phyloP scores from a whole-genome alignment of 768 basidiomycete genomes.

The Amanita molliuscula region DNA sequence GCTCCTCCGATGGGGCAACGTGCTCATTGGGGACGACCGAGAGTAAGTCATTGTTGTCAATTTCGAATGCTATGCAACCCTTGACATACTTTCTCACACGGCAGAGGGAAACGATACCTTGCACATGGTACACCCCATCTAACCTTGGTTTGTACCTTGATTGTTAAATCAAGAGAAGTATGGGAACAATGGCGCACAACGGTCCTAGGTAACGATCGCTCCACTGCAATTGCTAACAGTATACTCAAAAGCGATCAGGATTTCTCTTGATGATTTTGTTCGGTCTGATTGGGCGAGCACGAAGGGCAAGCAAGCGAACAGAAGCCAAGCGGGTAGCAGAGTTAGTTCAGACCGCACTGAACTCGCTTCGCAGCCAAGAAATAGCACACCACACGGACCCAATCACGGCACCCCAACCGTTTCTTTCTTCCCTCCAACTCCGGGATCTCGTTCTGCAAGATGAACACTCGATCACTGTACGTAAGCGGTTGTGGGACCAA shows the following conservation, averaged over 20 bases:
- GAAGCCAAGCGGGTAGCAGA: conserved; percentile 60
- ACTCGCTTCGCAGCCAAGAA: conserved; percentile 76
- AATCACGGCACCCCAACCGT: conserved; percentile 59
- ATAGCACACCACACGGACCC: conserved; percentile 77
- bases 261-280: conserved; percentile 22
- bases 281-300: conserved; percentile 23
- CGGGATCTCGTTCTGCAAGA: conserved; percentile 80
- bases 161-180: conserved; percentile 51
- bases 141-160: conserved; percentile 54
- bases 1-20: conserved; percentile 61
- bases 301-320: conserved; percentile 38
- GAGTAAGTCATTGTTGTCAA: conserved; percentile 34
- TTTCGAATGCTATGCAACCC: background rate
- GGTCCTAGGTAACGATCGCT: conserved; percentile 45
- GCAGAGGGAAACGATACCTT: conserved; percentile 62
- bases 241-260: conserved; percentile 14
- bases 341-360: conserved; percentile 71
- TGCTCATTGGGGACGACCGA: conserved; percentile 54
- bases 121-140: conserved; percentile 65
- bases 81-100: conserved; percentile 2
- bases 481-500: conserved; percentile 66
- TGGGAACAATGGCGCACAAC: conserved; percentile 63
- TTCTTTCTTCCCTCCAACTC: conserved; percentile 77
- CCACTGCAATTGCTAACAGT: conserved; percentile 5
- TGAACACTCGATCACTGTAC: conserved; percentile 59